Base-by-base conservation (phyloP, 1,139 yeast species). In the Suhomyces bolitotheri region DNA sequence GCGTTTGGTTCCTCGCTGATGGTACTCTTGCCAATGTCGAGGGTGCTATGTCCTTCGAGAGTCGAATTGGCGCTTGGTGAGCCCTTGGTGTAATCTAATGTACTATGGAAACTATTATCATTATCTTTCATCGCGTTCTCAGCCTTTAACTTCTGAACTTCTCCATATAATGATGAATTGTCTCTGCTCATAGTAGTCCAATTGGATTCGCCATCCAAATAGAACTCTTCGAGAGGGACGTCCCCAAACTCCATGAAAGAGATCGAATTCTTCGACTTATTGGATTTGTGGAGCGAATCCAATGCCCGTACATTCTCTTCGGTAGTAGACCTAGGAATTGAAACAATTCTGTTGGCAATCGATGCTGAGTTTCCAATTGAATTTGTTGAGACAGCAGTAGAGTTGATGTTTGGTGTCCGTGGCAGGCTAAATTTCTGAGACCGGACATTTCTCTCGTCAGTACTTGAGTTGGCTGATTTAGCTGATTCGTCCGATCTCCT, bases 181-280 rank as follows among this genome's bases (percentile, higher is more conserved):
- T 60, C 65, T 22, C 60, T 43, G 9, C 56, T 45, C 10, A 61
- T 44, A 4, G 52, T 28, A 5, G 58, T 52, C 75, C 75, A 69
- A 41, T 69, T 69, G 5, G 64, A 54, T 35, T 59, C 64, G 1
- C 64, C 64, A 31, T 65, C 71, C 12, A 46, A 47, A 29, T 53
- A 54, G 34, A 58, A 51, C 22, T 54, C 58, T 21, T 51, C 43
- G 1, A 42, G 27, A 4, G 58, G 56, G n/a, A 54, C 37, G 24
- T 42, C 41, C 9, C 47, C 34, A 19, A 47, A 34, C 19, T 43
- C 47, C 33, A 34, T 26, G 15, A 24, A 29, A 1, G 41, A 29
- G 22, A 34, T 25, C 3, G 41, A 29, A 12, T 16, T 33, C 17
- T 22, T 30, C 4, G 37, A 31, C 5, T 27, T 24, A 11, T 33